phyloP scores from a whole-genome alignment of 2,329 filamentous ascomycete genomes.

The Beauveria rudraprayagi region DNA sequence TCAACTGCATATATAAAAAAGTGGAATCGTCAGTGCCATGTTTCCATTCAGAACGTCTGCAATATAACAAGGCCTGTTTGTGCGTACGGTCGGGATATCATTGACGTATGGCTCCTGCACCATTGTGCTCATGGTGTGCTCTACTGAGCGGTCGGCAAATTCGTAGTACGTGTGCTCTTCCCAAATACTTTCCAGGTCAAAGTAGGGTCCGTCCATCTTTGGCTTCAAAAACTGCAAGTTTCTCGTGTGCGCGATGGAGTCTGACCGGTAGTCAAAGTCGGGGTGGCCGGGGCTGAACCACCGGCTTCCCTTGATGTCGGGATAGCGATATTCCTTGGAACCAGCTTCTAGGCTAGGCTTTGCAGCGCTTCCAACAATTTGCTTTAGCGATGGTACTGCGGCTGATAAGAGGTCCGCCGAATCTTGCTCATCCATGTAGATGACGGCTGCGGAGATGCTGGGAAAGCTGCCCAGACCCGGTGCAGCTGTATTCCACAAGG shows the following conservation, averaged over 20 bases:
- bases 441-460: not conserved
- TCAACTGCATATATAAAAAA: conserved; percentile 29
- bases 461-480: not conserved
- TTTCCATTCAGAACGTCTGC: not conserved
- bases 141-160: conserved; percentile 59
- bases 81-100: conserved; percentile 56
- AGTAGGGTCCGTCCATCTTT: conserved; percentile 54
- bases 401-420: not conserved
- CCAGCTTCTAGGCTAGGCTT: not conserved
- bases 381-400: not conserved
- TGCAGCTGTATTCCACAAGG: not conserved
- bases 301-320: not conserved
- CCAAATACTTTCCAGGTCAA: conserved; percentile 71
- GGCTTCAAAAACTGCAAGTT: conserved; percentile 57
- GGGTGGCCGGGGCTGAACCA: not conserved
- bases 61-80: no score
- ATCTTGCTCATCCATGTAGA: not conserved
- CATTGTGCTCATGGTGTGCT: conserved; percentile 70
- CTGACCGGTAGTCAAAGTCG: not conserved
- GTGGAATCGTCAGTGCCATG: not conserved
- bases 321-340: not conserved
- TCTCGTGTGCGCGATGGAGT: conserved; percentile 52
- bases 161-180: conserved; percentile 67
- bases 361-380: not conserved
- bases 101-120: conserved; percentile 68